Base-by-base conservation (phyloP, 2,329 filamentous ascomycete genomes). In the Pseudopyricularia javanii region DNA sequence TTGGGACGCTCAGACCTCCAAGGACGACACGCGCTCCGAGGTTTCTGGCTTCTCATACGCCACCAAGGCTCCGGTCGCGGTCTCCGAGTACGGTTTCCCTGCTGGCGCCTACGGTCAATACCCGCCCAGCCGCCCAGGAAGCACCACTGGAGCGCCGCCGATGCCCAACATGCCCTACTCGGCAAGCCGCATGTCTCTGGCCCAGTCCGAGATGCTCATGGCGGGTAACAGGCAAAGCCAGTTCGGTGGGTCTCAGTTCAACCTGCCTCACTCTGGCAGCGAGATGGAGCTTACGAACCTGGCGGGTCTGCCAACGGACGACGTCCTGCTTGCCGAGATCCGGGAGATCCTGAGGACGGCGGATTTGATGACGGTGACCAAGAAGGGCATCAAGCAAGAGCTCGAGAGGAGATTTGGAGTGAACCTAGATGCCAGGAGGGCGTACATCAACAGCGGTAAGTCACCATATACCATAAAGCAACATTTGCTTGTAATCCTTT, bases 351-450 rank as follows among this genome's bases (percentile, higher is more conserved):
- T 98, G 56, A 80, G 84, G 60, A 94, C 86, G 12, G 91, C 90
- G 2, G 93, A 98, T 70, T 72, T 98, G 64, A 98, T 98, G 93
- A 91, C 82, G 4, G 88, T 98, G 45, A 98, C 93, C 59, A 98
- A 98, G 82, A 98, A 98, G 81, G 89, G 87, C 61, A 87, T 98
- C 70, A 97, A 97, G 78, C 72, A 80, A 60, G 93, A 98, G 73
- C 73, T 98, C 54, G 93, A 98, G 76, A 82, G 83, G 63, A 80
- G 91, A 57, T 98, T 98, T 64, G 88, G 87, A 56, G 83, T 95
- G 57, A 80, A 83, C 55, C 78, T 98, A 55, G 91, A 97, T 66
- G 75, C 83, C 52, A 94, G 88, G 78, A 85, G 91, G 69, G 82
- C 88, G 54, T 98, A 96, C 69, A 97, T 98, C 66, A 91, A 90